A percentile compares a stretch with the other conserved stretches of the same genome.
Conservation (phyloP, 345 rosid genomes). For the Punica granatum region DNA sequence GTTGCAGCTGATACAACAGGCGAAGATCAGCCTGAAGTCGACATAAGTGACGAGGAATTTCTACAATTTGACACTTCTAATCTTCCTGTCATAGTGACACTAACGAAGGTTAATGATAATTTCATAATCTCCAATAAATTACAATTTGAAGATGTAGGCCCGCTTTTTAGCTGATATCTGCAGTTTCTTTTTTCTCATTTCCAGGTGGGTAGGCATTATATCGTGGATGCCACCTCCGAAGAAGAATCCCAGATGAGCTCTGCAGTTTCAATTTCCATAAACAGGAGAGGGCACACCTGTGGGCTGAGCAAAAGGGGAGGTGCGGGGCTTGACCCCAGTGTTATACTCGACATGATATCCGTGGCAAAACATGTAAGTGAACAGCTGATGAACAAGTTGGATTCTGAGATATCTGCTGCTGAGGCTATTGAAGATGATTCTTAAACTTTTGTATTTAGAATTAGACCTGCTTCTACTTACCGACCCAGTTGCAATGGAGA, state of each 20-base stretch:
- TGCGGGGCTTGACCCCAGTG: conserved; percentile 69
- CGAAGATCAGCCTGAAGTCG: conserved; percentile 84
- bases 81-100: conserved; percentile 64
- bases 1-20: conserved; percentile 42
- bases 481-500: neutral
- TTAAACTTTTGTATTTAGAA: neutral
- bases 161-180: neutral
- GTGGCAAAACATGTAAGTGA: conserved; percentile 63
- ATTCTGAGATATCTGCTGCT: conserved; percentile 69
- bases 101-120: conserved; percentile 51
- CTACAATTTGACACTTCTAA: conserved; percentile 73
- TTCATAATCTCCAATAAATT: neutral
- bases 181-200: neutral
- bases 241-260: conserved; percentile 97
- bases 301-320: conserved; percentile 85
- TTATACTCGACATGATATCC: conserved; percentile 79
- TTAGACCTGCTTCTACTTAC: neutral
- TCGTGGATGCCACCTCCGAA: conserved; percentile 86
- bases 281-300: conserved; percentile 61
- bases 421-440: conserved; percentile 43
- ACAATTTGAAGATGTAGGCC: neutral
- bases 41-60: conserved; percentile 93
- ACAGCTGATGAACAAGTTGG: conserved; percentile 55
- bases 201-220: conserved; percentile 68
- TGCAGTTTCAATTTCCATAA: conserved; percentile 70